A percentile compares a stretch with the other conserved stretches of the same genome.
phyloP scores from a whole-genome alignment of 352 stramenopile genomes.

The Phytophthora pluvialis region DNA sequence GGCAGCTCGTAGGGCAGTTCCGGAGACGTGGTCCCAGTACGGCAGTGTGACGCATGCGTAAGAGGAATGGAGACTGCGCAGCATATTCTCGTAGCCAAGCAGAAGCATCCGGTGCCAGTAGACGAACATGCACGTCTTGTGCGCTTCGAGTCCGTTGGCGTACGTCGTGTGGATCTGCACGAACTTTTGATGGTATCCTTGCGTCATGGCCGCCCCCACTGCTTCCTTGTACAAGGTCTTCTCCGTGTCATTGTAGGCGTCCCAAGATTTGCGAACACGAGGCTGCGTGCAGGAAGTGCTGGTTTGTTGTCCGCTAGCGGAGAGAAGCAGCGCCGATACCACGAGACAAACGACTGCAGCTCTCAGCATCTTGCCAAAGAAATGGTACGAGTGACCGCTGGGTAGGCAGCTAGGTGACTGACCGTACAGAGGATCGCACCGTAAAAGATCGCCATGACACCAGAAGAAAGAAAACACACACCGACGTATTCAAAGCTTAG shows the following conservation, averaged over 20 bases:
- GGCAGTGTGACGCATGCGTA: constrained; percentile 70
- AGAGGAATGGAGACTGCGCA: constrained; percentile 44
- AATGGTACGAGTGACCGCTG: no score
- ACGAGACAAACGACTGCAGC: no score
- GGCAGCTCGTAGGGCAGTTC: constrained; percentile 23
- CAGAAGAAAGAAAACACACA: no score
- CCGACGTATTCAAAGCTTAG: no score
- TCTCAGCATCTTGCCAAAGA: no score
- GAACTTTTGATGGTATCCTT: constrained; percentile 55
- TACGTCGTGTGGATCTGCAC: constrained; percentile 66
- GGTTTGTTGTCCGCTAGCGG: constrained; percentile 30
- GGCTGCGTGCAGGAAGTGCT: constrained; percentile 41
- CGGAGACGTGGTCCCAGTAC: constrained; percentile 61
- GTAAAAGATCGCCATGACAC: no score
- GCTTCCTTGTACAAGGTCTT: constrained; percentile 53
- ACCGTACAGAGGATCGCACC: no score
- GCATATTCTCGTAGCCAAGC: constrained; percentile 78
- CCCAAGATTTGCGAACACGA: constrained; percentile 61
- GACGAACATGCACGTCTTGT: constrained; percentile 69
- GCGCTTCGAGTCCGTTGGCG: constrained; percentile 51
- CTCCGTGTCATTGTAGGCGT: constrained; percentile 40
- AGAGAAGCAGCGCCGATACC: no score
- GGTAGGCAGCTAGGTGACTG: no score
- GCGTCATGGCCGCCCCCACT: constrained; percentile 44
- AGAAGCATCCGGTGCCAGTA: constrained; percentile 78